Conservation (phyloP, 2,329 filamentous ascomycete species). For the Xylaria multiplex region DNA sequence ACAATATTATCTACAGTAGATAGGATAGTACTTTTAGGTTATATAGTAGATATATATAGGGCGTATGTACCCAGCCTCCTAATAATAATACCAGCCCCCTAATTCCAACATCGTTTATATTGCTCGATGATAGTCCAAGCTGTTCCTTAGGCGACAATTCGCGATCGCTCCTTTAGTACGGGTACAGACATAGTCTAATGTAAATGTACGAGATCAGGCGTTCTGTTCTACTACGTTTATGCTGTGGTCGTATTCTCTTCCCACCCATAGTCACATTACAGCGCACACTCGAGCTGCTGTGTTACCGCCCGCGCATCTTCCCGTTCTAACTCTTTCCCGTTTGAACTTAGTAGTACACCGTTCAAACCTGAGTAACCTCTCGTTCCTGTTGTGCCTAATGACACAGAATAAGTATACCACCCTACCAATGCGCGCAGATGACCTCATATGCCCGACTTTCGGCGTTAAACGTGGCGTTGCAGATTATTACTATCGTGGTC, state of each 20-base stretch:
- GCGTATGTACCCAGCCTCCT: no score
- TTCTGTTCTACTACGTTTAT: not conserved
- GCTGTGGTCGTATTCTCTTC: slow-evolving; percentile 10
- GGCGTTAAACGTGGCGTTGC: slow-evolving; percentile 9
- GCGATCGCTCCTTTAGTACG: slow-evolving; percentile 25
- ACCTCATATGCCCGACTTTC: slow-evolving; percentile 15
- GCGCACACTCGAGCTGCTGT: slow-evolving; percentile 27
- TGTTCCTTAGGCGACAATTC: slow-evolving; percentile 19
- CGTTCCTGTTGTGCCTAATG: slow-evolving; percentile 17
- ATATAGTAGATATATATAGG: no score
- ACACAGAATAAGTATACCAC: slow-evolving; percentile 10
- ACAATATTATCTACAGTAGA: no score
- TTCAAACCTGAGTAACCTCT: slow-evolving; percentile 1
- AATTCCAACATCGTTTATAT: slow-evolving; percentile 15
- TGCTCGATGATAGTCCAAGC: slow-evolving; percentile 3
- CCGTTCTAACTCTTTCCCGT: slow-evolving; percentile 2
- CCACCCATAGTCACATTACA: slow-evolving; percentile 27
- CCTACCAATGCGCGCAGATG: slow-evolving; percentile 6
- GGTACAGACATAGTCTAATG: not conserved
- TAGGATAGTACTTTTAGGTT: no score
- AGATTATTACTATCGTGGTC: not conserved
- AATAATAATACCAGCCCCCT: no score
- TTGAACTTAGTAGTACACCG: slow-evolving; percentile 16
- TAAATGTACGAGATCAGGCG: slow-evolving; percentile 14
- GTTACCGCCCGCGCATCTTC: slow-evolving; percentile 18